Evolutionary conservation across 2,329 filamentous ascomycete genomes (phyloP).

Genomic region (Pseudogymnoascus sp.): DNA sequence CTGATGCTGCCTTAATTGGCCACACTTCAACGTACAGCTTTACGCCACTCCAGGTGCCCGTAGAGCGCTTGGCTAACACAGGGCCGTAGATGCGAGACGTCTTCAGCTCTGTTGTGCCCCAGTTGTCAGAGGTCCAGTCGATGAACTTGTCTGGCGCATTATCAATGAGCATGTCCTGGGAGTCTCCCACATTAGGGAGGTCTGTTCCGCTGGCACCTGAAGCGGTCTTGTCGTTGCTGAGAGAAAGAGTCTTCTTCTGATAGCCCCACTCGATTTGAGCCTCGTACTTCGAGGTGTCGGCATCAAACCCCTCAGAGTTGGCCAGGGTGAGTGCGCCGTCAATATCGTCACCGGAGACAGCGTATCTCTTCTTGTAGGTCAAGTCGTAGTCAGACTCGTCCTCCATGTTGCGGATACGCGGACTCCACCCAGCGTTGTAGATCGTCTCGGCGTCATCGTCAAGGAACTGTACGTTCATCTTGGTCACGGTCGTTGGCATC

Average conservation of each 20-base stretch:
- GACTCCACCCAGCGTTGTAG: constrained; percentile 29
- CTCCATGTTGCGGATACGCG: constrained; percentile 31
- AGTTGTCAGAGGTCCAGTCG: constrained; percentile 22
- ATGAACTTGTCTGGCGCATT: constrained; percentile 28
- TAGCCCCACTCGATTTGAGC: constrained; percentile 33
- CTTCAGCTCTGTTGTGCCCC: constrained; percentile 23
- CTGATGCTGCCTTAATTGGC: constrained; percentile 22
- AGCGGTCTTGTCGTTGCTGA: constrained; percentile 25
- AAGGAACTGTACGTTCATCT: constrained; percentile 33
- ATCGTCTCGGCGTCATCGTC: constrained; percentile 28
- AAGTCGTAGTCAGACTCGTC: constrained; percentile 28
- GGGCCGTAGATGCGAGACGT: constrained; percentile 27
- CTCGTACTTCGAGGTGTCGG: constrained; percentile 24
- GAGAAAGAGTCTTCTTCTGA: constrained; percentile 31
- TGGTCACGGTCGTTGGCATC: constrained; percentile 26
- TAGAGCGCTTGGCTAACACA: constrained; percentile 25
- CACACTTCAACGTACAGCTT: constrained; percentile 29
- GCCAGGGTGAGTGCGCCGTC: constrained; percentile 26
- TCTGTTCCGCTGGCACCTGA: constrained; percentile 23
- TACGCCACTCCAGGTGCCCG: constrained; percentile 25
- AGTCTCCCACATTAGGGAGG: constrained; percentile 19
- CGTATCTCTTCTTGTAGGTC: constrained; percentile 34
- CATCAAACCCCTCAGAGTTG: constrained; percentile 29
- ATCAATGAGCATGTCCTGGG: constrained; percentile 20
- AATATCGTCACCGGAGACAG: constrained; percentile 24